These are phyloP conservation scores for Lineolata rhizophorae DNA, from an alignment of 495 filamentous ascomycete species.

Conservation along the genomic window DNA sequence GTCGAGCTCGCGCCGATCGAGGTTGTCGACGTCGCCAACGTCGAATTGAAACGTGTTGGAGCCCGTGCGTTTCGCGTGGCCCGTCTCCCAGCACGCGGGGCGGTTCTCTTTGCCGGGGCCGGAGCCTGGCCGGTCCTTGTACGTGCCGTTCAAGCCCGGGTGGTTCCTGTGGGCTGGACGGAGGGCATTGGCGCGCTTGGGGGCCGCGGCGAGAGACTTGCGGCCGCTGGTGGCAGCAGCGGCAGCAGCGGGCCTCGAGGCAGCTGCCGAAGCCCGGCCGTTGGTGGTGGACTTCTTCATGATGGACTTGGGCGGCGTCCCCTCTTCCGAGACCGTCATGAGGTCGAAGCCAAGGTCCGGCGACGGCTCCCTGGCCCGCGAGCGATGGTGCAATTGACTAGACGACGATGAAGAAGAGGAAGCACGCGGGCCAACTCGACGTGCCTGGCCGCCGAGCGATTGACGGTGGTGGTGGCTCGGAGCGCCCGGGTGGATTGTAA, in stretches of 20 bases:
- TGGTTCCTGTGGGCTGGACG: constrained; percentile 9
- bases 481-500: constrained; percentile 22
- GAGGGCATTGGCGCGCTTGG: constrained; percentile 15
- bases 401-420: too few species aligned
- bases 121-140: constrained; percentile 19
- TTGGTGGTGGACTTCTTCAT: constrained; percentile 8
- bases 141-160: constrained; percentile 19
- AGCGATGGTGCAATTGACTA: too few species aligned
- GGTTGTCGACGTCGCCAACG: too few species aligned
- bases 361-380: constrained; percentile 2
- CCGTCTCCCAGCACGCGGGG: neutral
- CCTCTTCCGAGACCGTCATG: constrained; percentile 13
- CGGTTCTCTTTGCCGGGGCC: constrained; percentile 1
- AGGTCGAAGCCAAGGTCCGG: constrained; percentile 12
- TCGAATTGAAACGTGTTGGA: too few species aligned
- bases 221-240: too few species aligned
- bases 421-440: too few species aligned
- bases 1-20: too few species aligned
- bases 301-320: constrained; percentile 5
- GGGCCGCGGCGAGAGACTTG: constrained; percentile 17
- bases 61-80: neutral
- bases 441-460: too few species aligned
- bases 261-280: neutral
- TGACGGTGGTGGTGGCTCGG: constrained; percentile 3
- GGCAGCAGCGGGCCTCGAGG: too few species aligned